A percentile compares a stretch with the other conserved stretches of the same genome.
phyloP scores from a whole-genome alignment of 208 protist species.

The Tritrichomonas musculus region DNA sequence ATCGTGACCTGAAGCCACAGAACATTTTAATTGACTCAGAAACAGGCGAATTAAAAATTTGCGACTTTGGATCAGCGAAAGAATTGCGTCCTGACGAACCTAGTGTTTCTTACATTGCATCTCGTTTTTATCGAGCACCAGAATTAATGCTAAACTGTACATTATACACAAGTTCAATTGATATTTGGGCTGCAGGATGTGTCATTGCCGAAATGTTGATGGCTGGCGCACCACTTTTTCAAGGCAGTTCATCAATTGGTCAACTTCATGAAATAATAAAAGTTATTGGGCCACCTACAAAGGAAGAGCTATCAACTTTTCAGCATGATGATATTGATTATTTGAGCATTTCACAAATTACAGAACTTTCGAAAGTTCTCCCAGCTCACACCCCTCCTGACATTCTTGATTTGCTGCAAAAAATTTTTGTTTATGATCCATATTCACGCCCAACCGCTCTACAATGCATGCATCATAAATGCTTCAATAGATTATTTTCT shows the following conservation, averaged over 20 bases:
- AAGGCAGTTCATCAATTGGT: slow-evolving; percentile 68
- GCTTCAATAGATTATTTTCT: neutral
- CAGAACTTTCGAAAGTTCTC: neutral
- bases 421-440: slow-evolving; percentile 9
- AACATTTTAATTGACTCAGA: slow-evolving; percentile 67
- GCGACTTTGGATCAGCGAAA: slow-evolving; percentile 67
- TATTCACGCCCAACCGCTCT: neutral
- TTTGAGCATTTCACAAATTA: neutral
- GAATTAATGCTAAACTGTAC: slow-evolving; percentile 23
- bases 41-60: slow-evolving; percentile 62
- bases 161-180: slow-evolving; percentile 27
- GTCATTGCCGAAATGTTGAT: slow-evolving; percentile 50
- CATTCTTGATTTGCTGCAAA: neutral
- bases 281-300: slow-evolving; percentile 47
- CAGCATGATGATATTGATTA: neutral
- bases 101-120: neutral
- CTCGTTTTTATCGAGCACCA: slow-evolving; percentile 37
- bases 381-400: neutral
- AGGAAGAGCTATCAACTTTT: neutral
- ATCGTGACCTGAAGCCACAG: slow-evolving; percentile 75
- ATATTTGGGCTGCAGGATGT: slow-evolving; percentile 41
- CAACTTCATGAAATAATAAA: slow-evolving; percentile 89
- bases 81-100: slow-evolving; percentile 51
- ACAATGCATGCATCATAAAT: neutral
- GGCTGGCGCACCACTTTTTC: slow-evolving; percentile 80